These are phyloP conservation scores for Mucor piriformis DNA, from an alignment of 371 early-diverging fungal genomes.

Conservation along the genomic window DNA sequence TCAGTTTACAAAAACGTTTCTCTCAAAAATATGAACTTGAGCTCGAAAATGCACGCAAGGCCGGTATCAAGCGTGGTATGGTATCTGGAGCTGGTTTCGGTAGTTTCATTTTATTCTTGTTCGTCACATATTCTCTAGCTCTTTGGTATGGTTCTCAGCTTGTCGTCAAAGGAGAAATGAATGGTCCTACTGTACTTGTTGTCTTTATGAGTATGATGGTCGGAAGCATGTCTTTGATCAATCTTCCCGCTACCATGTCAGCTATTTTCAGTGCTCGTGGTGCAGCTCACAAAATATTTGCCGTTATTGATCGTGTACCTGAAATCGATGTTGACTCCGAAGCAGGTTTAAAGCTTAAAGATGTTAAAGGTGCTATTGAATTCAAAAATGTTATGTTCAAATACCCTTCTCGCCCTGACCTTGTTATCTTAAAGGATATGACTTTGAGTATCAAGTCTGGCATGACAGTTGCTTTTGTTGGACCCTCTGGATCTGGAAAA, in stretches of 20 bases:
- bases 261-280: slow-evolving; percentile 66
- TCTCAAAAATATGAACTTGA: slow-evolving; percentile 60
- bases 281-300: slow-evolving; percentile 71
- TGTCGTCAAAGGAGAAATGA: slow-evolving; percentile 49
- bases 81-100: slow-evolving; percentile 63
- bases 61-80: slow-evolving; percentile 58
- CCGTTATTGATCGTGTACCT: slow-evolving; percentile 77
- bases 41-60: slow-evolving; percentile 54
- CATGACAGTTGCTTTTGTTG: slow-evolving; percentile 67
- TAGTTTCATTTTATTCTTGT: slow-evolving; percentile 62
- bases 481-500: slow-evolving; percentile 71
- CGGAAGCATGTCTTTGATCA: slow-evolving; percentile 31
- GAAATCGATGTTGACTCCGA: slow-evolving; percentile 60
- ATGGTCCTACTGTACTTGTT: slow-evolving; percentile 57
- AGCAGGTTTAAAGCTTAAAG: slow-evolving; percentile 38
- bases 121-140: slow-evolving; percentile 66
- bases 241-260: slow-evolving; percentile 62
- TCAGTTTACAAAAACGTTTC: slow-evolving; percentile 77
- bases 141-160: slow-evolving; percentile 81
- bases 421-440: slow-evolving; percentile 56
- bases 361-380: slow-evolving; percentile 54
- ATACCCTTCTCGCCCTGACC: slow-evolving; percentile 68
- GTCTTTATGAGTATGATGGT: slow-evolving; percentile 73
- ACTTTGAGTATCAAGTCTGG: slow-evolving; percentile 65
- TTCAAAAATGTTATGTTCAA: slow-evolving; percentile 72